These are phyloP conservation scores for Strobilomyces confusus DNA, from an alignment of 768 basidiomycete genomes.

Conservation along the genomic window DNA sequence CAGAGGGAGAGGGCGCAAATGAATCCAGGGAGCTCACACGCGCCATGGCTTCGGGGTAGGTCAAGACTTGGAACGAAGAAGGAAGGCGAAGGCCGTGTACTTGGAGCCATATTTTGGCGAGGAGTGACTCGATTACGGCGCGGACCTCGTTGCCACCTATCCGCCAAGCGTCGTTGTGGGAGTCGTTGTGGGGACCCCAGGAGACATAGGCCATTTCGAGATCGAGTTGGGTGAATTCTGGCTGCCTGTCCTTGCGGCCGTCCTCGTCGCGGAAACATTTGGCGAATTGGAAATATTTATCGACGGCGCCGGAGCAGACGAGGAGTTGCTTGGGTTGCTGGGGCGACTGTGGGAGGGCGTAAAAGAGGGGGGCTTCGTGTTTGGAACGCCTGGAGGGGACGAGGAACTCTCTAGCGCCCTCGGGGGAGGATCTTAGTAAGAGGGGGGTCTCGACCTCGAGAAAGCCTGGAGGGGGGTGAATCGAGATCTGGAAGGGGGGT, in stretches of 20 bases:
- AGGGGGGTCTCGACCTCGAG: conserved; percentile 92
- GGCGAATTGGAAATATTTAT: conserved; percentile 90
- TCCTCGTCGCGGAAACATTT: conserved; percentile 96
- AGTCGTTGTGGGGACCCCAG: conserved; percentile 48
- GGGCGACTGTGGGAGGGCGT: conserved; percentile 90
- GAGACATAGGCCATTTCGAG: conserved; percentile 94
- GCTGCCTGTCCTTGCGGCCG: conserved; percentile 91
- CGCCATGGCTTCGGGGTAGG: conserved; percentile 88
- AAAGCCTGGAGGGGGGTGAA: conserved; percentile 54
- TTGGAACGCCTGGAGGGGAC: conserved; percentile 65
- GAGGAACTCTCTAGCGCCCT: conserved; percentile 91
- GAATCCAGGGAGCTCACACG: conserved; percentile 47
- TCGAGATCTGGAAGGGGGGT: conserved; percentile 4
- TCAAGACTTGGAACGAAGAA: conserved; percentile 72
- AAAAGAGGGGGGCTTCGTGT: conserved; percentile 50
- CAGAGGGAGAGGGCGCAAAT: conserved; percentile 10
- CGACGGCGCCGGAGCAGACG: conserved; percentile 85
- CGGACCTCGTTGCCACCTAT: conserved; percentile 87
- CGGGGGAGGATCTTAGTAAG: conserved; percentile 86
- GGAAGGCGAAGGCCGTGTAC: conserved; percentile 61
- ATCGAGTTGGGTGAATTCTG: conserved; percentile 97
- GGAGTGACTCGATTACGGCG: conserved; percentile 68
- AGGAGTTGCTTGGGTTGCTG: conserved; percentile 95
- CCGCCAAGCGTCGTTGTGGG: conserved; percentile 52
- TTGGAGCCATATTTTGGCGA: conserved; percentile 72